Evolutionary conservation across 2,329 filamentous ascomycete genomes (phyloP).

Genomic region (Fusarium tjaetaba): DNA sequence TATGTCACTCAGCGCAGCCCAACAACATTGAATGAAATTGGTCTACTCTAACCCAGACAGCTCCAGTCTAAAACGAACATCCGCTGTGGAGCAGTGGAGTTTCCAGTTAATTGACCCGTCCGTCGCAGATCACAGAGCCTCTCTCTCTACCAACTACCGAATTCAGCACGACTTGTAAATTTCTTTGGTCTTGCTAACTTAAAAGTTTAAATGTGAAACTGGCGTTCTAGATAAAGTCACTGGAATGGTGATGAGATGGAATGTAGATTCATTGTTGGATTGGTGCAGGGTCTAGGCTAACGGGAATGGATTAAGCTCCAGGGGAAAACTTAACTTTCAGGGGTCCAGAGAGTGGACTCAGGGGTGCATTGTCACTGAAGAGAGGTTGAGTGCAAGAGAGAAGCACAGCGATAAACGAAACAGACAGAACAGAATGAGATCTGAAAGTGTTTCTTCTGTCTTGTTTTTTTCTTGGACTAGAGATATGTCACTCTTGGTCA

Average conservation of each 20-base stretch:
- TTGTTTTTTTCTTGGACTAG: neutral
- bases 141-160: neutral
- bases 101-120: neutral
- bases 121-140: neutral
- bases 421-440: neutral
- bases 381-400: neutral
- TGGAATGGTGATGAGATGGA: conserved; percentile 1
- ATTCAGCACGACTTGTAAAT: neutral
- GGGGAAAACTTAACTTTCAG: conserved; percentile 21
- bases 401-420: conserved; percentile 2
- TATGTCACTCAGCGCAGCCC: neutral
- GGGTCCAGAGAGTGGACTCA: conserved; percentile 23
- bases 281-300: conserved; percentile 1
- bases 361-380: conserved; percentile 11
- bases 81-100: conserved; percentile 16
- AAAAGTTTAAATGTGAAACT: neutral
- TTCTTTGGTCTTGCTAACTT: neutral
- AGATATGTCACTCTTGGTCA: neutral
- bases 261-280: neutral
- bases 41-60: neutral
- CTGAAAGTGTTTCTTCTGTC: neutral
- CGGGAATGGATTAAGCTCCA: conserved; percentile 9
- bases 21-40: neutral
- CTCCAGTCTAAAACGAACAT: conserved; percentile 12
- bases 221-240: neutral